Evolutionary conservation across 2,329 filamentous ascomycete genomes (phyloP).

Genomic region (Phaeosphaeriaceae sp.): DNA sequence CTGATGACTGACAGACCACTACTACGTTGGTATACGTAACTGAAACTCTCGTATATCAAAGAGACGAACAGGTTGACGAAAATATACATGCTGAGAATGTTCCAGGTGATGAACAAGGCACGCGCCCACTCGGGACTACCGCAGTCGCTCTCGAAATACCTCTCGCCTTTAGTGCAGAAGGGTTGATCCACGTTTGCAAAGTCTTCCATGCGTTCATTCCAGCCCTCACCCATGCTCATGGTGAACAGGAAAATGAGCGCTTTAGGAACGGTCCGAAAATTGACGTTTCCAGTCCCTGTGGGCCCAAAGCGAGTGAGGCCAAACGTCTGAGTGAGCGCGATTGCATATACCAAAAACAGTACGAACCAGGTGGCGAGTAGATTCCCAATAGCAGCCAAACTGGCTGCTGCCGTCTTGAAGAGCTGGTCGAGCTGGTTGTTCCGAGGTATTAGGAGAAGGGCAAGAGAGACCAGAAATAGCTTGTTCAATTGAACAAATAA

Average conservation of each 20-base stretch:
- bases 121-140: conserved; percentile 89
- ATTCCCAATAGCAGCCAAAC: conserved; percentile 87
- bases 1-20: conserved; percentile 90
- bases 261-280: conserved; percentile 93
- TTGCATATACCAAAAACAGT: conserved; percentile 93
- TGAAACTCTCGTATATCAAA: conserved; percentile 98
- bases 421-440: conserved; percentile 98
- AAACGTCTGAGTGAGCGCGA: conserved; percentile 94
- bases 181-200: conserved; percentile 81
- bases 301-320: conserved; percentile 87
- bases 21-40: conserved; percentile 96
- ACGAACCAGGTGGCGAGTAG: conserved; percentile 96
- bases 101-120: conserved; percentile 92
- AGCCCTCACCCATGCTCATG: conserved; percentile 92
- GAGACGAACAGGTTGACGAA: conserved; percentile 98
- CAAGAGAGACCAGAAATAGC: conserved; percentile 87
- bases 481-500: conserved; percentile 88
- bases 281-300: conserved; percentile 77
- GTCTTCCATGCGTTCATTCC: conserved; percentile 97
- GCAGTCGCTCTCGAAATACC: conserved; percentile 89
- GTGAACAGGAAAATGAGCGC: conserved; percentile 91
- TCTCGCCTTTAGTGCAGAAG: conserved; percentile 73
- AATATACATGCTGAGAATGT: conserved; percentile 99
- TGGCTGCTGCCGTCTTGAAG: conserved; percentile 97
- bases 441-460: conserved; percentile 88